Evolutionary conservation across 495 filamentous ascomycete species (phyloP).

Genomic region (Tricharina praecox): DNA sequence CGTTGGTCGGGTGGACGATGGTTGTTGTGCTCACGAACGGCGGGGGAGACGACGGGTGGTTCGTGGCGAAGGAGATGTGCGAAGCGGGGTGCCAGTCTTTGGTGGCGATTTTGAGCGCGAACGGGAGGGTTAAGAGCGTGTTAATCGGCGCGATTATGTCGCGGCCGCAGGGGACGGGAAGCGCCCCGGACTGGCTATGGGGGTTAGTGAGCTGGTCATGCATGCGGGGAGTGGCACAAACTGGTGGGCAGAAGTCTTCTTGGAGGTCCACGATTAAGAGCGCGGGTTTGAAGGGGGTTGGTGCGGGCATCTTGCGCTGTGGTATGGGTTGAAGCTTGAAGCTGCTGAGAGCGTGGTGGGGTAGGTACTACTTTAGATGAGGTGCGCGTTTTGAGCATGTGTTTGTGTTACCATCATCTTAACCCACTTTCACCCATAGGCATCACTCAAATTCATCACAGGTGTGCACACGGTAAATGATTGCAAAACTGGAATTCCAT

Average conservation of each 20-base stretch:
- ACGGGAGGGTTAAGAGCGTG: conserved; percentile 52
- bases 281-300: conserved; percentile 35
- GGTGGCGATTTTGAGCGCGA: conserved; percentile 59
- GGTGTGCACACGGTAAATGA: too few relatives aligned
- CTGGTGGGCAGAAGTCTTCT: conserved; percentile 90
- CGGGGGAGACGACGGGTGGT: conserved; percentile 41
- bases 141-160: conserved; percentile 56
- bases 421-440: too few relatives aligned
- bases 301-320: conserved; percentile 1
- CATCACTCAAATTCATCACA: too few relatives aligned
- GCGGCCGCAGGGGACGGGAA: conserved; percentile 60
- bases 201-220: background rate
- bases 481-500: too few relatives aligned
- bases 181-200: conserved; percentile 49
- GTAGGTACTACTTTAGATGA: too few relatives aligned
- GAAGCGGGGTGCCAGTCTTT: conserved; percentile 73
- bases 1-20: conserved; percentile 52
- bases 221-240: conserved; percentile 29
- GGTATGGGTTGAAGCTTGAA: background rate
- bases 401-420: too few relatives aligned
- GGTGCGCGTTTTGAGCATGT: too few relatives aligned
- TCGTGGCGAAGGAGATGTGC: conserved; percentile 80
- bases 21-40: conserved; percentile 47
- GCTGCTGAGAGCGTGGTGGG: too few relatives aligned
- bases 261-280: conserved; percentile 76